Evolutionary conservation across 768 basidiomycete species (phyloP), one percentile per base, ranked within the genome.

Genomic region (Amanita rimosa): DNA sequence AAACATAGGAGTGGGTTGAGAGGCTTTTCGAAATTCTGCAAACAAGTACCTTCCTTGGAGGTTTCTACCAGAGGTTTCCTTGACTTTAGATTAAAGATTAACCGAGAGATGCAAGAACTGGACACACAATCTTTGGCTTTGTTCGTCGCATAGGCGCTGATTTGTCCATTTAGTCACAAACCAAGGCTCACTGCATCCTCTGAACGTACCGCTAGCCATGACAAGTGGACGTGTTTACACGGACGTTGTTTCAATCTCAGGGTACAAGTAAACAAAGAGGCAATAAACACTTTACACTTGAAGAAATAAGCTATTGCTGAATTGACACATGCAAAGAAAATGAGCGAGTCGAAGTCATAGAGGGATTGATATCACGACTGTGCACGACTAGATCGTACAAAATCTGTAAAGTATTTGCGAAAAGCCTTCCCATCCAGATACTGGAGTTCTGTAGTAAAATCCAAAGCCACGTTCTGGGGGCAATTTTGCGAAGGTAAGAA

Each of bases 401-500:
- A 79, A 57, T 91, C 89, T 21, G 83, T 76, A 64, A 90, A 91
- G 65, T 88, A 92, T 71, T 87, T 91, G 57, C 85, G 74, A 68
- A 92, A 92, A 31, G 63, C 67, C 61, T 85, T 90, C 55, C 71
- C 68, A 58, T 92, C 89, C 49, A 85, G 64, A 62, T 80, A 81
- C 51, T 80, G 75, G 56, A 92, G 63, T 61, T 88, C 88, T 14
- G 74, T 74, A 1, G 82, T 76, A 54, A 96, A 90, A 54, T 93
- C 85, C 38, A 81, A 53, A 3, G 87, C 83, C 22, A 75, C 80
- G 38, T 85, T 80, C 17, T 74, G 65, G 27, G 96, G 93, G 78
- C 92, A 93, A 53, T 83, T 79, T 66, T 95, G 81, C 7, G 90
- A 80, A 1, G 96, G 94, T 16, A 99, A 75, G 65, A 90, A 91